phyloP scores from a whole-genome alignment of 768 basidiomycete genomes.

The Lyophyllum shimeji region DNA sequence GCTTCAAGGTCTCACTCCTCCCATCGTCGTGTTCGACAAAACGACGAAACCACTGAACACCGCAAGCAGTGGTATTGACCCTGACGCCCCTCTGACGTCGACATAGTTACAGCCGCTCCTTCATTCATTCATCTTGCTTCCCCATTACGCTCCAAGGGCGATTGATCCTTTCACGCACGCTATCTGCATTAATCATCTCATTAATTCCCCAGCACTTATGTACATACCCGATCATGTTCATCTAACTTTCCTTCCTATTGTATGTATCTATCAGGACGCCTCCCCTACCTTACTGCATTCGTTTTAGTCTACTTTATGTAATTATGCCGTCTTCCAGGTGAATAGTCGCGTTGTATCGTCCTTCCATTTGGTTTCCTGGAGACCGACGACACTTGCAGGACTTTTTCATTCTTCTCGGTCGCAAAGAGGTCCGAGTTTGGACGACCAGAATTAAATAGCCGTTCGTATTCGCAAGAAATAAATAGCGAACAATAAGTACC shows the following conservation, averaged over 20 bases:
- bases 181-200: slow-evolving; percentile 34
- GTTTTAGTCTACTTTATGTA: slow-evolving; percentile 22
- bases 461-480: background rate
- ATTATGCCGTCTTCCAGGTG: slow-evolving; percentile 16
- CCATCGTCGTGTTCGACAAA: slow-evolving; percentile 44
- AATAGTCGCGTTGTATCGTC: background rate
- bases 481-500: background rate
- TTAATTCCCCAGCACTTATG: slow-evolving; percentile 34
- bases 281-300: slow-evolving; percentile 17
- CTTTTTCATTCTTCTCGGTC: background rate
- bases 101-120: slow-evolving; percentile 41
- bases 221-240: slow-evolving; percentile 30
- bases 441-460: background rate
- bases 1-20: slow-evolving; percentile 35
- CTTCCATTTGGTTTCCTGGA: background rate
- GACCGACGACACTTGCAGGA: background rate
- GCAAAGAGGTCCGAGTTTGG: background rate
- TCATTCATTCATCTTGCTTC: slow-evolving; percentile 38
- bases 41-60: slow-evolving; percentile 41
- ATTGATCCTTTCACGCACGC: slow-evolving; percentile 28
- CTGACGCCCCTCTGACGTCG: slow-evolving; percentile 24
- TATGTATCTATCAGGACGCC: slow-evolving; percentile 20
- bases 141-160: slow-evolving; percentile 36
- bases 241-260: slow-evolving; percentile 20
- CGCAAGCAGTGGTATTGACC: slow-evolving; percentile 38